These are phyloP conservation scores for Penicillium samsonianum DNA, from an alignment of 495 filamentous ascomycete species.

Conservation along the genomic window DNA sequence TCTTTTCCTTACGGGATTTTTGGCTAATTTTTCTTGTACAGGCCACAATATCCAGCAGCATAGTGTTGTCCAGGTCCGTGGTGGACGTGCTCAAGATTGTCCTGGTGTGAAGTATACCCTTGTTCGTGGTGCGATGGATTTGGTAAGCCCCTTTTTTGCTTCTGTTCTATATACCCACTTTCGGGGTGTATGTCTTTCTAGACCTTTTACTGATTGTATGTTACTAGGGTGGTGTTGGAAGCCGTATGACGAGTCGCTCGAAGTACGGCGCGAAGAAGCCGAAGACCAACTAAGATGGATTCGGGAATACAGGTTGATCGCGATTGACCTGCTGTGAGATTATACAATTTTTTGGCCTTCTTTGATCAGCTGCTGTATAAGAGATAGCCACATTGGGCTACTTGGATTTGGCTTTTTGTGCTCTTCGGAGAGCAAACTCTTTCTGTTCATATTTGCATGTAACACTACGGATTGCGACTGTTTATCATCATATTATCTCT, in stretches of 20 bases:
- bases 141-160: conserved; percentile 61
- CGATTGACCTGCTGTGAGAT: conserved; percentile 4
- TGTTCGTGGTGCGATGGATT: conserved; percentile 88
- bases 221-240: conserved; percentile 83
- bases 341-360: conserved; percentile 2
- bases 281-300: conserved; percentile 56
- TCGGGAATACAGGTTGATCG: neutral
- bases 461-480: conserved; percentile 13
- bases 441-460: conserved; percentile 15
- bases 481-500: neutral
- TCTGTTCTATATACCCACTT: neutral
- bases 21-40: conserved; percentile 30
- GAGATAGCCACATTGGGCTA: neutral
- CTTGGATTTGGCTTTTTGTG: conserved; percentile 1
- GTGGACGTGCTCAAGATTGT: conserved; percentile 92
- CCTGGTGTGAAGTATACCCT: conserved; percentile 96
- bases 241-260: conserved; percentile 76
- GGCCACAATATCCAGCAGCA: conserved; percentile 99
- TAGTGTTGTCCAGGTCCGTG: conserved; percentile 90
- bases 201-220: conserved; percentile 6
- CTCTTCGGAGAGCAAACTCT: conserved; percentile 8
- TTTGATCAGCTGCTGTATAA: conserved; percentile 4
- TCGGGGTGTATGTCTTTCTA: neutral
- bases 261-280: conserved; percentile 99
- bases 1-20: neutral